Conservation (phyloP, 179 eudicot genomes). For the Silene noctiflora region DNA sequence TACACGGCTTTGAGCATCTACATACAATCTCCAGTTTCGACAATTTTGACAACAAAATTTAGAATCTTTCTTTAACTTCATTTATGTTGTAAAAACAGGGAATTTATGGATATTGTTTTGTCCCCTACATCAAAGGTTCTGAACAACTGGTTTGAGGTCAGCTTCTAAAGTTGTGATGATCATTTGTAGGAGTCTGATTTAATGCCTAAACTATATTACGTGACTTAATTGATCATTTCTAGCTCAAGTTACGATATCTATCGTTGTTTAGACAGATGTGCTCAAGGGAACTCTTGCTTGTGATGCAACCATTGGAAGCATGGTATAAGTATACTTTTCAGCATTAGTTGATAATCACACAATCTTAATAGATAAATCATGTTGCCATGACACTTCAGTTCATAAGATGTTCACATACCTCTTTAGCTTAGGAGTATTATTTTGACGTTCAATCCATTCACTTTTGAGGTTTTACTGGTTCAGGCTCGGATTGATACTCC, state of each 20-base stretch:
- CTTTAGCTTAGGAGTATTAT: not conserved
- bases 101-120: conserved; percentile 65
- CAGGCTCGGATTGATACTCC: conserved; percentile 11
- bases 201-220: not conserved
- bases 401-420: not conserved
- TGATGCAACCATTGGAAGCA: conserved; percentile 11
- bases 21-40: too few relatives aligned
- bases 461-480: not conserved
- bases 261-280: conserved; percentile 6
- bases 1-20: too few relatives aligned
- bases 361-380: too few relatives aligned
- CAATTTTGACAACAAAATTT: too few relatives aligned
- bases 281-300: conserved; percentile 13
- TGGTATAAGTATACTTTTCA: not conserved
- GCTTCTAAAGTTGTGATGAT: not conserved
- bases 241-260: not conserved
- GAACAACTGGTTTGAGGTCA: conserved; percentile 87
- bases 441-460: not conserved
- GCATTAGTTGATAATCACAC: not conserved
- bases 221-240: not conserved
- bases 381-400: not conserved
- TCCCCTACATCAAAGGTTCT: conserved; percentile 80
- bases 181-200: too few relatives aligned
- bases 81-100: conserved; percentile 38
- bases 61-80: not conserved